Evolutionary conservation across 1,284 basidiomycete genomes (phyloP), one percentile per base, ranked within the genome.

Genomic region (Xerocomus minutiporus): DNA sequence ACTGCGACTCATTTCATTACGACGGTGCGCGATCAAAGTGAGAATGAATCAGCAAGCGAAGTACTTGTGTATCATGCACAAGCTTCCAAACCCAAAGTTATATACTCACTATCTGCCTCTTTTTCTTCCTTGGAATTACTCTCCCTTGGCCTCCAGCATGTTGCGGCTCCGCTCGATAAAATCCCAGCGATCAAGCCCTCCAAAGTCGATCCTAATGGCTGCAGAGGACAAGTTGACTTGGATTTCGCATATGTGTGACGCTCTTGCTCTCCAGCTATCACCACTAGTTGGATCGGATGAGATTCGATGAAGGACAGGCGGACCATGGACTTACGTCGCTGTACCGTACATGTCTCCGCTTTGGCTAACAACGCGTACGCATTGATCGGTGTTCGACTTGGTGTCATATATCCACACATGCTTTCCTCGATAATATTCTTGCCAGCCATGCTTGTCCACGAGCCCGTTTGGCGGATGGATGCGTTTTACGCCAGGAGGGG

Each of bases 191-290:
- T 88, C 86, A 51, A 84, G 67, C 2, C 86, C 88, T 36, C 85
- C 85, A 63, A 91, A 90, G 63, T 86, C 80, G 35, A 91, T 84
- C 53, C 74, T 81, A 77, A 90, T 77, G 7, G 76, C 77, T n/a
- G 79, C 77, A 12, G 74, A 74, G 11, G 77, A 72, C 65, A 89
- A 73, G 61, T 80, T 84, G 59, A 84, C 78, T 61, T 90, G 87
- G 32, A 90, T 73, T 65, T 88, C 87, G 56, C 78, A 80, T 8
- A 90, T 78, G 63, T 87, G 86, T 32, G 80, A 73, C 3, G 75
- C 84, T 50, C 82, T 75, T 9, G 83, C 84, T 28, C 88, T 79
- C 86, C 87, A 91, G 61, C 86, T 90, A 60, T 91, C 88, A 23
- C 79, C 88, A 23, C 88, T 90, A 29, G n/a, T 66, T 46, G 53